Evolutionary conservation across 2,329 filamentous ascomycete species (phyloP).

Genomic region (Apiospora kogelbergensis): DNA sequence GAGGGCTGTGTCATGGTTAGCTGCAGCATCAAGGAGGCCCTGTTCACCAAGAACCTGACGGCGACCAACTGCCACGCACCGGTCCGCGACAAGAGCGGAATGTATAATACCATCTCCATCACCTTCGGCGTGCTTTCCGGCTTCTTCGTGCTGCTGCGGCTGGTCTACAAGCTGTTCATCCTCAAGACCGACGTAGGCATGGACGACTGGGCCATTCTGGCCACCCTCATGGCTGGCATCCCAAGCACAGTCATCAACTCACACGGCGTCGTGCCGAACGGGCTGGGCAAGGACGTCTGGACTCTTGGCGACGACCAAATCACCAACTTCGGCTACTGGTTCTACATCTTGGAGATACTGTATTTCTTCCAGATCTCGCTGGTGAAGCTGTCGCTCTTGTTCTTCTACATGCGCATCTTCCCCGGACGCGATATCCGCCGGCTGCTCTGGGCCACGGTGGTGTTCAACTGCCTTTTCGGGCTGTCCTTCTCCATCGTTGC

Average conservation of each 20-base stretch:
- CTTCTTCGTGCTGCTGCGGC: constrained; percentile 42
- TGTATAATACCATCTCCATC: constrained; percentile 35
- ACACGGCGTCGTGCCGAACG: constrained; percentile 19
- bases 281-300: constrained; percentile 36
- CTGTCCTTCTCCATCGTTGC: constrained; percentile 31
- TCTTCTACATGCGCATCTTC: constrained; percentile 44
- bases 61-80: constrained; percentile 27
- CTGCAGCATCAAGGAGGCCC: constrained; percentile 31
- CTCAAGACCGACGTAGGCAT: constrained; percentile 35
- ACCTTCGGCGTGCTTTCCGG: constrained; percentile 35
- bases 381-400: constrained; percentile 40
- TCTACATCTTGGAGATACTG: constrained; percentile 36
- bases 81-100: constrained; percentile 30
- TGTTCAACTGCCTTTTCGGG: constrained; percentile 31
- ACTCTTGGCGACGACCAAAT: constrained; percentile 25
- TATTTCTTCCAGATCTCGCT: constrained; percentile 39
- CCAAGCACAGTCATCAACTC: constrained; percentile 30
- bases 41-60: constrained; percentile 23
- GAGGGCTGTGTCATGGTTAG: constrained; percentile 26
- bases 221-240: constrained; percentile 27
- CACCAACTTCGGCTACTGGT: constrained; percentile 27
- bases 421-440: constrained; percentile 28
- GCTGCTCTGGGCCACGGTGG: constrained; percentile 32
- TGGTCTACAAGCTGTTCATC: constrained; percentile 34
- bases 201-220: constrained; percentile 38